Evolutionary conservation across 495 filamentous ascomycete genomes (phyloP), one percentile per base, ranked within the genome.

Genomic region (Opeltia flavorubescens): DNA sequence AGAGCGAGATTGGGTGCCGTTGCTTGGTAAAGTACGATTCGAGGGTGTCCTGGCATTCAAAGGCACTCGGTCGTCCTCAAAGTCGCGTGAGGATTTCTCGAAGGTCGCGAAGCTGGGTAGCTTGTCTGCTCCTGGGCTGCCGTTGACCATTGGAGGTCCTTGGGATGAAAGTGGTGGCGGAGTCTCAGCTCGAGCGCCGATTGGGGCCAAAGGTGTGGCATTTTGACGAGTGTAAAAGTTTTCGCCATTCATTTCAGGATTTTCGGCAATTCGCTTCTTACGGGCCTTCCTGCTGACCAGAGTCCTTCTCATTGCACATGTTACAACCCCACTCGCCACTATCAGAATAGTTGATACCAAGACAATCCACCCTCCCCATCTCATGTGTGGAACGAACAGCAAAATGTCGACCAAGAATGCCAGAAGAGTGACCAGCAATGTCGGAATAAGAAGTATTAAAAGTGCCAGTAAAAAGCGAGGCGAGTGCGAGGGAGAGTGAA

Each of bases 251-350:
- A 94, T 95, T 56, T 94, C 86, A 2, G 87, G 78, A 59, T 94
- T 94, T 55, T 91, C 84, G 1, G 81, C 84, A 57, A 98, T 94
- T 23, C 88, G 76, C 68, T 79, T 86, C 70, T 88, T 87, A 49
- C 89, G 71, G 9, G 89, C 88, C 66, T 95, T 95, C 43, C 89
- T 77, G 58, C 83, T 83, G 44, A 96, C 89, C 9, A 98, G 69
- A 1, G 89, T 94, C 38, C 91, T 80, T 49, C 91, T 83, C 88
- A 96, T 96, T n/a, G 87, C 87, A 59, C 91, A 98, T 8, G 85
- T 89, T 43, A 95, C 79, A 41, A 98, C 76, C 24, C 82, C 81
- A 61, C 82, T 86, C 5, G 84, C 67, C 39, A 86, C 79, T 36
- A 93, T 84, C 36, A 96, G 66, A 47, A 96, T 84, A 15, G 88